Base-by-base conservation (phyloP, 495 filamentous ascomycete genomes). In the Lasiosphaeriaceae sp. region DNA sequence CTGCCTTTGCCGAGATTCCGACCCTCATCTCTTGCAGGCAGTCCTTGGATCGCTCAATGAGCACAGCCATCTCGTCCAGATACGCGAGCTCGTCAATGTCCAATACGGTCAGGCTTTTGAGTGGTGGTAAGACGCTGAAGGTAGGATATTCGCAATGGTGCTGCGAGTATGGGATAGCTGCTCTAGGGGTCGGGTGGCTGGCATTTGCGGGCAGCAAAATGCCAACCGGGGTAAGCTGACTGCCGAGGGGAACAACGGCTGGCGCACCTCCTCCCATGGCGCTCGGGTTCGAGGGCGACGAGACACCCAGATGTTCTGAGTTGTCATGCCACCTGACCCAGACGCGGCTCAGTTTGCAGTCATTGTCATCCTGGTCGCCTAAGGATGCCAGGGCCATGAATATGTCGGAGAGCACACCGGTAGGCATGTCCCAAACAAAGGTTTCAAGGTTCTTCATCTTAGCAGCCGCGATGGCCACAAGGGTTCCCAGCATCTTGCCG, bases 361-460 rank as follows among this genome's bases (percentile, higher is more conserved):
- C 77, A 50, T 81, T 74, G 16, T 79, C 76, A n/a, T 80, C 68
- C 14, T 80, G 74, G 45, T 84, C 73, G 60, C 86, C 81, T 21
- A 94, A 75, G 0, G 88, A 93, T 0, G 86, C 80, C 41, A 97
- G 78, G 21, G 93, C 86, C 64, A 91, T 81, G 80, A 93, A 97
- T 26, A 95, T 86, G 62, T 96, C 90, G 48, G 91, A 81, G 41
- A 93, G 71, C 22, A 96, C 87, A 0, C 93, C 93, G 0, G 91
- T 96, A 0, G 92, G 90, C 92, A 96, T 96, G 67, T 97, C 92
- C 93, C 93, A 97, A 11, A 91, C 77, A 63, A 97, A 97, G 0
- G 85, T 86, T 70, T 97, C 92, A 19, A 97, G 80, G 59, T 92
- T 91, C 21, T 86, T 77, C 93, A 96, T 96, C 54, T 90, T 84